Evolutionary conservation across 352 stramenopile species (phyloP).

Genomic region (Phytophthora vignae): DNA sequence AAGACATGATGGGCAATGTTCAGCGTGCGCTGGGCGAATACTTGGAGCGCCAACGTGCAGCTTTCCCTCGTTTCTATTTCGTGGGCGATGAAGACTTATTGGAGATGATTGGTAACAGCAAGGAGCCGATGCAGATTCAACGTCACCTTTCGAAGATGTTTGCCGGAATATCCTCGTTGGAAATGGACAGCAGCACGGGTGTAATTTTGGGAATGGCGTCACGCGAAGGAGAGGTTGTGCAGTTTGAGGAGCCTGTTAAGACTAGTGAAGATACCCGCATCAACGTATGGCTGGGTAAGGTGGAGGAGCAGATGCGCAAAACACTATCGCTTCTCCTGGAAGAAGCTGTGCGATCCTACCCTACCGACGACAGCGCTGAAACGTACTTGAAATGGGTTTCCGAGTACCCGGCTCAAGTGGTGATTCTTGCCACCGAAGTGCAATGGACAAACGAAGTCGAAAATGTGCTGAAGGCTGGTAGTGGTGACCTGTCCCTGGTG

Average conservation of each 20-base stretch:
- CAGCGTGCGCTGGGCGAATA: constrained; percentile 99
- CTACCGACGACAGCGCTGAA: constrained; percentile 75
- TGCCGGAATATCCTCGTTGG: constrained; percentile 95
- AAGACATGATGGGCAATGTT: constrained; percentile 99
- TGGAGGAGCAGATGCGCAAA: constrained; percentile 98
- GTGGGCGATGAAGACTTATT: constrained; percentile 99
- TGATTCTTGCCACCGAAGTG: constrained; percentile 98
- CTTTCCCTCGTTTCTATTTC: constrained; percentile 99
- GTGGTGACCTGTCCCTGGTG: constrained; percentile 50
- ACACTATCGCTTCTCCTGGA: constrained; percentile 97
- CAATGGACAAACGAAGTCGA: constrained; percentile 98
- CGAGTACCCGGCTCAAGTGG: constrained; percentile 98
- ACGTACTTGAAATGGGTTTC: constrained; percentile 97
- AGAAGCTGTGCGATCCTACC: constrained; percentile 88
- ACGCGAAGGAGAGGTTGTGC: constrained; percentile 98
- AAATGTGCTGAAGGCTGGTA: constrained; percentile 80
- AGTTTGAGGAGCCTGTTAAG: constrained; percentile 93
- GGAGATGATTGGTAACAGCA: constrained; percentile 99
- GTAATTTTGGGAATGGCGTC: constrained; percentile 95
- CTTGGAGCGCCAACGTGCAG: constrained; percentile 97
- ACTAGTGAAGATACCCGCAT: constrained; percentile 92
- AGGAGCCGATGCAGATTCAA: constrained; percentile 98
- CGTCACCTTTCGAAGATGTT: constrained; percentile 99
- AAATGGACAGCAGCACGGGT: constrained; percentile 80
- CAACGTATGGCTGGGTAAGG: constrained; percentile 96